A percentile compares a stretch with the other conserved stretches of the same genome.
Evolutionary conservation across 805 yeast species (phyloP).

Genomic region (Lachancea fermentati): DNA sequence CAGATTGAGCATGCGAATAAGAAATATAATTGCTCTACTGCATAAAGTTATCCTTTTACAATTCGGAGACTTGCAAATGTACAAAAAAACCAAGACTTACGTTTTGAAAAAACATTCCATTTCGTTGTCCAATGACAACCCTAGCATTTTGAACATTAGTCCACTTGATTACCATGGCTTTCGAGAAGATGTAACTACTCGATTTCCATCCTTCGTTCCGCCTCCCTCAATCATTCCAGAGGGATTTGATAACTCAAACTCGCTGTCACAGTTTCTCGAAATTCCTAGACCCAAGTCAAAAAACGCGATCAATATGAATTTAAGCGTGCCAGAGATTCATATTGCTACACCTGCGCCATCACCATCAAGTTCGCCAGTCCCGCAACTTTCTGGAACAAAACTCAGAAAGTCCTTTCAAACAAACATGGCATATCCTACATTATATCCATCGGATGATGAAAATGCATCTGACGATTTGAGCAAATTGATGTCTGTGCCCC

Average conservation of each 20-base stretch:
- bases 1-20: slow-evolving; percentile 39
- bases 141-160: slow-evolving; percentile 47
- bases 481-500: slow-evolving; percentile 9
- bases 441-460: slow-evolving; percentile 47
- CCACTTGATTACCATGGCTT: slow-evolving; percentile 84
- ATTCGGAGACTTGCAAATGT: slow-evolving; percentile 51
- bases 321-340: slow-evolving; percentile 29
- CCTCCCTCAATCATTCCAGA: slow-evolving; percentile 45
- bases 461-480: slow-evolving; percentile 29
- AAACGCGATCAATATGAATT: slow-evolving; percentile 25
- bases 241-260: slow-evolving; percentile 43
- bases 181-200: slow-evolving; percentile 62
- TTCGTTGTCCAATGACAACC: slow-evolving; percentile 20
- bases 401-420: slow-evolving; percentile 56
- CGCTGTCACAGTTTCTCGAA: slow-evolving; percentile 55
- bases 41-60: slow-evolving; percentile 51
- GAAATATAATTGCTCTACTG: slow-evolving; percentile 50
- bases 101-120: slow-evolving; percentile 38
- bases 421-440: slow-evolving; percentile 59
- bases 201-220: slow-evolving; percentile 67
- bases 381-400: slow-evolving; percentile 30
- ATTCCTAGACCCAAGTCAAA: slow-evolving; percentile 46
- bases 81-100: slow-evolving; percentile 42
- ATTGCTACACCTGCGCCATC: slow-evolving; percentile 88
- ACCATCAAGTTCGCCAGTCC: slow-evolving; percentile 54